phyloP scores from a whole-genome alignment of 805 yeast genomes.

The Candida orba region DNA sequence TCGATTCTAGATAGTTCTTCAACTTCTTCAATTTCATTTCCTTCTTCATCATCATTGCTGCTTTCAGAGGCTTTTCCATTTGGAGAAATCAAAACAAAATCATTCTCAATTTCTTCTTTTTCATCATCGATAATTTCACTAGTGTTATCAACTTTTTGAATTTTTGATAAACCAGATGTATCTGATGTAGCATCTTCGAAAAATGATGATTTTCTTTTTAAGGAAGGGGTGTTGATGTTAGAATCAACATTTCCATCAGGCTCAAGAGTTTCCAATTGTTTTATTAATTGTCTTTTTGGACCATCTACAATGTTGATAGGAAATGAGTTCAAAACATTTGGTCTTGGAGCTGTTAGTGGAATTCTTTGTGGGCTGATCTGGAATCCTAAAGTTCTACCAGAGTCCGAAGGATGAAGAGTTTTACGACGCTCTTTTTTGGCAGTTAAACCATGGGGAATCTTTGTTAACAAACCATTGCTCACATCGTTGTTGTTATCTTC shows the following conservation, averaged over 20 bases:
- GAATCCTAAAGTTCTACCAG: background rate
- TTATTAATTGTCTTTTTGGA: conserved; percentile 19
- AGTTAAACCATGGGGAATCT: conserved; percentile 41
- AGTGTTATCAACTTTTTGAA: conserved; percentile 2
- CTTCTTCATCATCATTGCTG: conserved; percentile 16
- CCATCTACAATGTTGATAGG: conserved; percentile 12
- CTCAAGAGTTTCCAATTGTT: background rate
- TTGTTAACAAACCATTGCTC: conserved; percentile 17
- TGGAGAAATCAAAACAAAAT: too few relatives aligned
- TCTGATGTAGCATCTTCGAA: background rate
- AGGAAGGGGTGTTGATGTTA: background rate
- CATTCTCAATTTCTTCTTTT: conserved; percentile 14
- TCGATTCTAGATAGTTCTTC: conserved; percentile 23
- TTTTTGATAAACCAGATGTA: background rate
- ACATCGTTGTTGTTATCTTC: conserved; percentile 4
- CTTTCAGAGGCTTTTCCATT: too few relatives aligned
- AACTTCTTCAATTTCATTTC: conserved; percentile 8
- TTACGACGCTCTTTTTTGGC: conserved; percentile 25
- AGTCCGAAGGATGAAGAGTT: conserved; percentile 14
- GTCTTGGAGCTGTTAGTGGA: conserved; percentile 28
- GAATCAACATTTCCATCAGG: background rate
- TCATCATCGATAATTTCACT: conserved; percentile 7
- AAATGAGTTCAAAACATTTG: conserved; percentile 20
- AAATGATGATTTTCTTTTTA: conserved; percentile 8
- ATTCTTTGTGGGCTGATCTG: conserved; percentile 18